Base-by-base conservation (phyloP, 179 eudicot genomes). In the Vitellaria paradoxa region DNA sequence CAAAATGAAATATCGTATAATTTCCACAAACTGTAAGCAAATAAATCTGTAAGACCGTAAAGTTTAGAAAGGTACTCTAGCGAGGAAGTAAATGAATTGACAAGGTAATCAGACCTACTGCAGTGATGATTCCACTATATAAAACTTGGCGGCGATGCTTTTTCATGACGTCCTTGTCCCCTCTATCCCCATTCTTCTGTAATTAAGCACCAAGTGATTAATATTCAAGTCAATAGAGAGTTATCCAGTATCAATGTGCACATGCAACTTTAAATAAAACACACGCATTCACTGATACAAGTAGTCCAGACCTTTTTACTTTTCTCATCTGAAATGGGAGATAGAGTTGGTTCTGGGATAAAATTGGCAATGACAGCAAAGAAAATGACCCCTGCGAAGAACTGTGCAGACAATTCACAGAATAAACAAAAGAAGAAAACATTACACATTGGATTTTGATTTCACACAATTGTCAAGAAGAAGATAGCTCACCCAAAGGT, bases 301-400 rank as follows among this genome's bases (percentile, higher is more conserved):
- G 67, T 50, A 75, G 63, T 77, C 59, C 46, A 26, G 7, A 91
- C 98, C 97, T 89, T 90, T 83, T 93, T 91, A 80, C 83, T 87
- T 86, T 90, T 91, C 47, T 30, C 85, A 83, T 88, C 89, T 67
- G 93, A 21, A 80, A 64, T 76, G 64, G 98, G 97, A 84, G 88
- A 84, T 75, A 91, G 91, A 56, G 90, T 84, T 74, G 98, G 99
- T 87, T 96, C 99, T 18, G 99, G 99, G 81, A 96, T 93, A 81
- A 96, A 96, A 81, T 89, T 92, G 68, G 94, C 87, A 56, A 96
- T 74, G 66, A 89, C 8, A 64, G 91, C 99, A 91, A 96, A 96
- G 93, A 91, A 96, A 68, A 93, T 82, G 75, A 96, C 98, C 73
- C 99, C 99, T 85, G 96, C 91, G 81, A 91, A 96, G 91, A 96